phyloP scores from a whole-genome alignment of 345 rosid species.

The Durio zibethinus region DNA sequence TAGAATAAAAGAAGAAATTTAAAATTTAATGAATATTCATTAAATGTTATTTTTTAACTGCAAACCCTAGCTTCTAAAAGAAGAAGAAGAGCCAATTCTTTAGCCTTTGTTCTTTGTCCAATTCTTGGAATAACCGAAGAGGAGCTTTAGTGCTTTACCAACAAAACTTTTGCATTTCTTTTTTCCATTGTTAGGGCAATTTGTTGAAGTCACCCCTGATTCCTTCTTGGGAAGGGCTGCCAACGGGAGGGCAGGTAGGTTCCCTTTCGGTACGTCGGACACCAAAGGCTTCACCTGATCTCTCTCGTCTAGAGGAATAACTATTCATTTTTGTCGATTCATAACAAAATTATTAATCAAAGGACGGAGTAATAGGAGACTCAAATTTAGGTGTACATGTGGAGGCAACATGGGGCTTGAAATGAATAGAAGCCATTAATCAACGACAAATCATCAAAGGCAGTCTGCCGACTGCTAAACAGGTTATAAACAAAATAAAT shows the following conservation, averaged over 20 bases:
- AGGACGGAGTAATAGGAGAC: neutral
- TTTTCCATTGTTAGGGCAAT: neutral
- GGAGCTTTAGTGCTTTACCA: neutral
- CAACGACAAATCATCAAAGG: slow-evolving; percentile 21
- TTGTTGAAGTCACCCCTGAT: neutral
- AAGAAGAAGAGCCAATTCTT: neutral
- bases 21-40: too few species aligned
- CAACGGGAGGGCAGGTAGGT: neutral
- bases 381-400: neutral
- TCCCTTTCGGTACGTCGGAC: neutral
- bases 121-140: neutral
- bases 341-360: neutral
- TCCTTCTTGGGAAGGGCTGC: neutral
- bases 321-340: neutral
- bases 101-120: neutral
- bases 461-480: neutral
- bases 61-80: neutral
- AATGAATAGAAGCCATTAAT: neutral
- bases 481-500: too few species aligned
- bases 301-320: too few species aligned
- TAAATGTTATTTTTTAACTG: too few species aligned
- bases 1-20: too few species aligned
- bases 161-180: neutral
- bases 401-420: neutral
- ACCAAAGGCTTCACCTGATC: neutral